phyloP scores from a whole-genome alignment of 352 stramenopile genomes.

The Pythium monospermum region DNA sequence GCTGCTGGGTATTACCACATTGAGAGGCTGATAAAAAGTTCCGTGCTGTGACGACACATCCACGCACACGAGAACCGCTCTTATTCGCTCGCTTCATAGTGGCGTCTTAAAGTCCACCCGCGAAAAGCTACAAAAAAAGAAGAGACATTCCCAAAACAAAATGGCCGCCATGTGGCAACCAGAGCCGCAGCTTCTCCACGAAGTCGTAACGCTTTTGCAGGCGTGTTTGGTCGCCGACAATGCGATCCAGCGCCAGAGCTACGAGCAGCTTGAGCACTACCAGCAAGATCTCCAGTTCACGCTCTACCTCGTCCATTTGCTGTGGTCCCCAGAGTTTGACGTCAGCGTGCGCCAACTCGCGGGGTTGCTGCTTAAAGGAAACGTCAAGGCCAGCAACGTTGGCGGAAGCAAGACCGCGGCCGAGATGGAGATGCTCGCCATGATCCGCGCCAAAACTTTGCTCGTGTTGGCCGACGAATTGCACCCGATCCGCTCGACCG shows the following conservation, averaged over 20 bases:
- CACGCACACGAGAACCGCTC: too few relatives aligned
- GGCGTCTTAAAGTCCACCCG: too few relatives aligned
- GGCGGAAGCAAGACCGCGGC: conserved; percentile 38
- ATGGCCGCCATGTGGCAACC: too few relatives aligned
- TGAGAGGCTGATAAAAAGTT: too few relatives aligned
- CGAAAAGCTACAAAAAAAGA: too few relatives aligned
- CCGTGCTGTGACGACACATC: too few relatives aligned
- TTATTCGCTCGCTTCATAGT: too few relatives aligned
- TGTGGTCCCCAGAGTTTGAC: conserved; percentile 57
- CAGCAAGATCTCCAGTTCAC: conserved; percentile 89
- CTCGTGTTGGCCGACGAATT: conserved; percentile 55
- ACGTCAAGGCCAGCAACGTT: conserved; percentile 78
- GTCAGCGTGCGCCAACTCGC: conserved; percentile 71
- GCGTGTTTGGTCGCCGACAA: conserved; percentile 84
- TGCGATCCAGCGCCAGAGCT: conserved; percentile 75
- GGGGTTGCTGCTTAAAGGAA: conserved; percentile 80
- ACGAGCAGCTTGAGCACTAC: conserved; percentile 82
- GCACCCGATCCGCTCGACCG: conserved; percentile 69
- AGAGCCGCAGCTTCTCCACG: conserved; percentile 61
- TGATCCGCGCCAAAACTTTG: conserved; percentile 76
- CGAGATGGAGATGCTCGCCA: conserved; percentile 72
- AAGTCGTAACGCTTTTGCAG: conserved; percentile 76
- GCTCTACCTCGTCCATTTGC: conserved; percentile 82
- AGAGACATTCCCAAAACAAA: too few relatives aligned
- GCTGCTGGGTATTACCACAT: too few relatives aligned